These are phyloP conservation scores for Solanum chacoense DNA, from an alignment of 305 asterid genomes.

Conservation along the genomic window DNA sequence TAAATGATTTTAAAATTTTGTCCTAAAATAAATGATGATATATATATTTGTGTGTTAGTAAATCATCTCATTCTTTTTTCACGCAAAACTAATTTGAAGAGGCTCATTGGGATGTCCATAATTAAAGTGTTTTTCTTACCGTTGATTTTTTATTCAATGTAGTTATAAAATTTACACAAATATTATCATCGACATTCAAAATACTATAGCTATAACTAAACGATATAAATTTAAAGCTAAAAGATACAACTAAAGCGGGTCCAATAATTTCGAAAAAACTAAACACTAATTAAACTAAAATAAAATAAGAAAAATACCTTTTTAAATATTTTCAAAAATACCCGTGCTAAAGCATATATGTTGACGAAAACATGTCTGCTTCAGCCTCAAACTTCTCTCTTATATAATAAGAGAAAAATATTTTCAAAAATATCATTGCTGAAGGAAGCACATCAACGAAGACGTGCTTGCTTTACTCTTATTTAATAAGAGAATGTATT, in stretches of 20 bases:
- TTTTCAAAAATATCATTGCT: neutral
- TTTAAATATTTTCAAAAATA: too few relatives aligned
- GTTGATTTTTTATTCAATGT: too few relatives aligned
- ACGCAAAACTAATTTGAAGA: neutral
- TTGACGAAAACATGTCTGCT: neutral
- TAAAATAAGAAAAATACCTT: neutral
- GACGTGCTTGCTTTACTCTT: neutral
- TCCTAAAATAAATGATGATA: neutral
- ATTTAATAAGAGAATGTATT: neutral
- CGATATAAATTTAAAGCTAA: neutral
- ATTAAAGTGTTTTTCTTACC: neutral
- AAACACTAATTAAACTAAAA: neutral
- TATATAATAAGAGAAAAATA: neutral
- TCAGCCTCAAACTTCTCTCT: neutral
- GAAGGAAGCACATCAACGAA: neutral
- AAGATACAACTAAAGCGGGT: neutral
- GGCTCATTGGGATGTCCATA: neutral
- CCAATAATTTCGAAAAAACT: neutral
- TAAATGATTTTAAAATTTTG: neutral
- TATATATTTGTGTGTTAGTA: neutral
- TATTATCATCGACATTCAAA: neutral
- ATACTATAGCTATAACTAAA: neutral
- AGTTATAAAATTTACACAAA: neutral
- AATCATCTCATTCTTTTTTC: neutral
- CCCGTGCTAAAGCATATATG: neutral